phyloP scores from a whole-genome alignment of 2,329 filamentous ascomycete species.

The Cercospora zeae-maydis region DNA sequence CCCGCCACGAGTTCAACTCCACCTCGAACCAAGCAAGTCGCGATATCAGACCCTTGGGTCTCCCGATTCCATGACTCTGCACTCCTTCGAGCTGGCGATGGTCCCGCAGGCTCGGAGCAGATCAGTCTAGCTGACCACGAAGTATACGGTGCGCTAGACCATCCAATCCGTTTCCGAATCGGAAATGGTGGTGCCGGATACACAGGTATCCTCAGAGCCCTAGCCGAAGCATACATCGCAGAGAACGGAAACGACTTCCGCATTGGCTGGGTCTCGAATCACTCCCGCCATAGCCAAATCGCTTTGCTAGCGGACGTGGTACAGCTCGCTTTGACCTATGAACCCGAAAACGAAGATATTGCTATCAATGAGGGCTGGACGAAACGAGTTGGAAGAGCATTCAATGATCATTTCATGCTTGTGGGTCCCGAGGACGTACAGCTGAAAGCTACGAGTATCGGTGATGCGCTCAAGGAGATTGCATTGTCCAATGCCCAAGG shows the following conservation, averaged over 20 bases:
- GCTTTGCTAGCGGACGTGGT: slow-evolving; percentile 26
- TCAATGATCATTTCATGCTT: slow-evolving; percentile 30
- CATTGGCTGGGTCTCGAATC: slow-evolving; percentile 27
- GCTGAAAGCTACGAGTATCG: not conserved
- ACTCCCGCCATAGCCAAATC: slow-evolving; percentile 27
- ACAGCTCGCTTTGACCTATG: slow-evolving; percentile 29
- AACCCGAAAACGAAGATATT: slow-evolving; percentile 25
- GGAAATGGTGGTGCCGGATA: slow-evolving; percentile 30
- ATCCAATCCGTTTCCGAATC: slow-evolving; percentile 23
- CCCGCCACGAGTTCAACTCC: not conserved
- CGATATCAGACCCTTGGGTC: slow-evolving; percentile 18
- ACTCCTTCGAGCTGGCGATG: slow-evolving; percentile 7
- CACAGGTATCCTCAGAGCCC: slow-evolving; percentile 21
- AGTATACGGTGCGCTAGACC: slow-evolving; percentile 18
- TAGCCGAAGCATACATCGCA: slow-evolving; percentile 20
- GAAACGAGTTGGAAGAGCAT: slow-evolving; percentile 15
- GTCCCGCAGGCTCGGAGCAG: slow-evolving; percentile 6
- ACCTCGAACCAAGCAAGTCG: not conserved
- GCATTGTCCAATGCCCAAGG: not conserved
- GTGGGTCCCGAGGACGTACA: slow-evolving; percentile 17
- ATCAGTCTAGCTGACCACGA: slow-evolving; percentile 15
- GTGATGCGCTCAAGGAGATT: slow-evolving; percentile 6
- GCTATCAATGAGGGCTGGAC: slow-evolving; percentile 25
- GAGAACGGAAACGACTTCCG: slow-evolving; percentile 16
- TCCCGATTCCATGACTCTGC: slow-evolving; percentile 14